Conservation (phyloP, 139 green algal species). For the Deuterostichococcus epilithicus region DNA sequence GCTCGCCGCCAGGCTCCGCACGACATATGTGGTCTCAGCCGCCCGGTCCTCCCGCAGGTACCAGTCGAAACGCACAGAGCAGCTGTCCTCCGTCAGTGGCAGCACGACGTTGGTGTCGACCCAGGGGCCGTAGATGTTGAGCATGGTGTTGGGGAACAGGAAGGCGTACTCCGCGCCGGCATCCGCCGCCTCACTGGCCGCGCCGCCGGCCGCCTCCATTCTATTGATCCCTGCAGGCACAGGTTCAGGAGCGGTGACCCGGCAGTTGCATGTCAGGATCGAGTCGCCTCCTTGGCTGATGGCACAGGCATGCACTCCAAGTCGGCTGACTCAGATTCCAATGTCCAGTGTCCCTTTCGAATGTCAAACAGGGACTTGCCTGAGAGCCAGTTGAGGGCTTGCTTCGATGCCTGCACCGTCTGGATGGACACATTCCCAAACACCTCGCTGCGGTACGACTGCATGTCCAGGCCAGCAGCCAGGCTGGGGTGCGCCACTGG, state of each 20-base stretch:
- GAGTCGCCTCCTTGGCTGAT: too few species aligned
- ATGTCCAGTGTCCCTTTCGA: too few species aligned
- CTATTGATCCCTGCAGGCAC: too few species aligned
- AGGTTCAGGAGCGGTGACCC: too few species aligned
- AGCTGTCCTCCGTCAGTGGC: constrained; percentile 24
- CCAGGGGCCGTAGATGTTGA: constrained; percentile 60
- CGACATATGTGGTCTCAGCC: constrained; percentile 11
- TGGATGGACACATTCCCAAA: constrained; percentile 35
- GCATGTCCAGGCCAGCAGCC: constrained; percentile 33
- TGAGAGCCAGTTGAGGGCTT: not conserved
- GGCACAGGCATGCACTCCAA: too few species aligned
- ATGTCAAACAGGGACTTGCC: not conserved
- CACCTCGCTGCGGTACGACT: constrained; percentile 27
- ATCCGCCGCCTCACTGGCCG: not conserved
- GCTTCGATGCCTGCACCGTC: not conserved
- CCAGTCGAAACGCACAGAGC: constrained; percentile 38
- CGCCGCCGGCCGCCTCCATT: too few species aligned
- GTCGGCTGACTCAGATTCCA: too few species aligned
- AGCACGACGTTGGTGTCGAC: constrained; percentile 55
- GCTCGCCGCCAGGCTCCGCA: constrained; percentile 27
- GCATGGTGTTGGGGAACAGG: constrained; percentile 59
- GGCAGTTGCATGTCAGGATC: too few species aligned
- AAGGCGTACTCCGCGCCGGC: constrained; percentile 45
- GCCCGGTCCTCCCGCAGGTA: not conserved
- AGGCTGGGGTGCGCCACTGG: constrained; percentile 45